Base-by-base conservation (phyloP, 441 rosid species). In the Erodium trifolium region DNA sequence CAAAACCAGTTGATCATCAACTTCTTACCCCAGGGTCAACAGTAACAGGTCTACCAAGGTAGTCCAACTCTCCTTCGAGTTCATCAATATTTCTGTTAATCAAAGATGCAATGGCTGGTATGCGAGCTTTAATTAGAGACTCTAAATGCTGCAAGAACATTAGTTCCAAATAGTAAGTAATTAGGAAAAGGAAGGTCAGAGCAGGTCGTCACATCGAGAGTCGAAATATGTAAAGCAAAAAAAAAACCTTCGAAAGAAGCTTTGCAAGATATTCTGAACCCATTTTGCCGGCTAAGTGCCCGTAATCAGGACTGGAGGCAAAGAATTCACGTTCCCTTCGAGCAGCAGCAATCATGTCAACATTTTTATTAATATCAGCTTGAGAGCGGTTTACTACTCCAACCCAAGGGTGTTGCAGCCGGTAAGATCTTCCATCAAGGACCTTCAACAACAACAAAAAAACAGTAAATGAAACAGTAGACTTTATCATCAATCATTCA, bases 351-450 rank as follows among this genome's bases (percentile, higher is more conserved):
- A 84, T 82, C 96, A 94, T 94, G 80, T 92, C 99, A 63, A 88
- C 27, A 23, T 23, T 23, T 23, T 23, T 23, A 23, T 23, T 23
- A 23, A 23, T 23, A 23, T 23, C 27, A 23, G 27, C 27, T 23
- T 23, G 27, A 23, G 27, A 23, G 27, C 27, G 27, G 27, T 23
- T 23, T 23, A 94, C 99, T 67, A 91, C 88, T 75, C 99, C 99
- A 14, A 92, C 99, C 99, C 99, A 94, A 60, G 97, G 99, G 85
- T 92, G 97, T 72, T 92, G 99, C 75, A 92, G 83, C 70, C 96
- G 87, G 69, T 92, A 92, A 10, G 97, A 72, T 80, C 96, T 81
- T 73, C 99, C 99, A 82, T 94, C 98, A 53, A 94, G 86, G 83
- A 94, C 96, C 98, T 92, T 76, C 62, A 19, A 14, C 2, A 16